Conservation (phyloP, 257 asterid genomes). For the Solanum dulcamara region DNA sequence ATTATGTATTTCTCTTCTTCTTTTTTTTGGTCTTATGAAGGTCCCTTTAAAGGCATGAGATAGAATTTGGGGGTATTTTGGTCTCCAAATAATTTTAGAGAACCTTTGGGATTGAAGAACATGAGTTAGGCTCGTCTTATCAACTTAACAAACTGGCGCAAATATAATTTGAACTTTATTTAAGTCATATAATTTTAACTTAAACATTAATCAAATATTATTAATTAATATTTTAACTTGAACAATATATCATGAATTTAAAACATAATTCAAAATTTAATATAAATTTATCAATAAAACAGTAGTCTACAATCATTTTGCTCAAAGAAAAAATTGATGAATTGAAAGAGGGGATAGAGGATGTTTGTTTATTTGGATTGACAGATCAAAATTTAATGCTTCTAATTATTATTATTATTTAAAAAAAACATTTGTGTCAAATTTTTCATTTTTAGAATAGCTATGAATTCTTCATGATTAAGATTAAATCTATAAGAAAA, state of each 20-base stretch:
- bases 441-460: background rate
- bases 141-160: too few relatives aligned
- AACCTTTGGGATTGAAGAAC: background rate
- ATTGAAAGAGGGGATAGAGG: background rate
- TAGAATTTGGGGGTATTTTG: background rate
- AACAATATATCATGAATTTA: background rate
- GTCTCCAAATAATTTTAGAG: too few relatives aligned
- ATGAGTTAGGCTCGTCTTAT: background rate
- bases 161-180: too few relatives aligned
- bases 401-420: background rate
- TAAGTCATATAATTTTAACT: background rate
- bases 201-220: too few relatives aligned
- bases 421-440: background rate
- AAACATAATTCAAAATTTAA: too few relatives aligned
- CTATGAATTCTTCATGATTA: background rate
- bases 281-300: too few relatives aligned
- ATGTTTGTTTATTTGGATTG: background rate
- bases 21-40: background rate
- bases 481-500: background rate
- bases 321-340: background rate
- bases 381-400: background rate
- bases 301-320: background rate
- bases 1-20: background rate
- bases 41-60: background rate
- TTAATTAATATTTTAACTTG: background rate